Conservation (phyloP, 2,329 filamentous ascomycete species). For the Leptographium flavum region DNA sequence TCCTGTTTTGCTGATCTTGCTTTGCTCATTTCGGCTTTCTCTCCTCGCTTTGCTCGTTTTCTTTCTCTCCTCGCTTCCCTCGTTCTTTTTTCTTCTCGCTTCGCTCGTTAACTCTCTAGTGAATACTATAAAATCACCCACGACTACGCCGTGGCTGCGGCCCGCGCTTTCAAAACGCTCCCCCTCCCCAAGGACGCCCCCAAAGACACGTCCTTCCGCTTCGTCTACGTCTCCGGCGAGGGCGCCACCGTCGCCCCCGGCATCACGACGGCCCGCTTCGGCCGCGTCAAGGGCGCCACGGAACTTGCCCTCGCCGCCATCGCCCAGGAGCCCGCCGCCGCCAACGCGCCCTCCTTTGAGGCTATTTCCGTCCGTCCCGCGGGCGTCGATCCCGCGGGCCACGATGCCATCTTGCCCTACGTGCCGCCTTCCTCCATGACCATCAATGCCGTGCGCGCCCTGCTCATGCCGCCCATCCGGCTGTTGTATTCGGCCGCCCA, state of each 20-base stretch:
- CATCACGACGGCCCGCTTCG: conserved; percentile 41
- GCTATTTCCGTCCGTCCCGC: conserved; percentile 44
- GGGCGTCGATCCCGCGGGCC: conserved; percentile 36
- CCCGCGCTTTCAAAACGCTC: conserved; percentile 18
- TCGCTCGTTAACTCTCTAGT: conserved; percentile 13
- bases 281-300: conserved; percentile 50
- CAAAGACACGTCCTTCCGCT: conserved; percentile 43
- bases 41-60: neutral
- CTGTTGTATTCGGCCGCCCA: conserved; percentile 12
- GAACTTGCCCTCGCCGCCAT: conserved; percentile 41
- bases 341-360: conserved; percentile 24
- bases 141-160: conserved; percentile 41
- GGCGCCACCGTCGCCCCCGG: conserved; percentile 30
- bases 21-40: neutral
- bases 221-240: conserved; percentile 55
- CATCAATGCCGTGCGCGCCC: conserved; percentile 2
- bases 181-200: conserved; percentile 20
- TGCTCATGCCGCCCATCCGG: conserved; percentile 16
- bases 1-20: neutral
- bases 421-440: conserved; percentile 18
- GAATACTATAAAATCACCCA: conserved; percentile 57
- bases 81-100: neutral
- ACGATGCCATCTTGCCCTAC: conserved; percentile 27
- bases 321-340: conserved; percentile 19
- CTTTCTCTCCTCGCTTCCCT: neutral